Percentiles rank a stretch among this genome's conserved stretches.
These are phyloP conservation scores for Abrus pulchellus DNA, from an alignment of 306 rosid genomes.

Conservation along the genomic window DNA sequence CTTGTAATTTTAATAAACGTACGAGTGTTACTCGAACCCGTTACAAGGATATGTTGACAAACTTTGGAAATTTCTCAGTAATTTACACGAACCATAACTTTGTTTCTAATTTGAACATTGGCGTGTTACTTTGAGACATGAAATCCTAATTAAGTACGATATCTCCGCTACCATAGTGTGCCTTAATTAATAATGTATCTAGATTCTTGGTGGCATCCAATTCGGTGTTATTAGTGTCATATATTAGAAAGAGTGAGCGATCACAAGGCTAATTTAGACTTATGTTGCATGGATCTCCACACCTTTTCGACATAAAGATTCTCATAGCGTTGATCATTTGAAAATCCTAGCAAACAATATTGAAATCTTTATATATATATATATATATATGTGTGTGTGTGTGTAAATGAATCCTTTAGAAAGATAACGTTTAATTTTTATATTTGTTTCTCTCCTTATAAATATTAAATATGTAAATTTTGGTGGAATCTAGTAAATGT, in stretches of 20 bases:
- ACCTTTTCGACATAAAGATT: slow-evolving; percentile 17
- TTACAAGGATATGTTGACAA: neutral
- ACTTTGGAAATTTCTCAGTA: slow-evolving; percentile 8
- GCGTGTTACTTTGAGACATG: slow-evolving; percentile 7
- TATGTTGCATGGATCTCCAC: slow-evolving; percentile 22
- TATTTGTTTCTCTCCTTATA: neutral
- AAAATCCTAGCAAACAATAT: neutral
- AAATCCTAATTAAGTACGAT: neutral
- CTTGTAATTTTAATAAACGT: too few relatives aligned
- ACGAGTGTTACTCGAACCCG: too few relatives aligned
- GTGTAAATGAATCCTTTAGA: neutral
- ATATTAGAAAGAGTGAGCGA: neutral
- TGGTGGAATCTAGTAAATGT: neutral
- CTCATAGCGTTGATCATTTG: slow-evolving; percentile 2
- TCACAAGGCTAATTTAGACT: neutral
- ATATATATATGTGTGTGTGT: too few relatives aligned
- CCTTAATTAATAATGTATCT: neutral
- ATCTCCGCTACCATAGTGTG: neutral
- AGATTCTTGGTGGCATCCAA: neutral
- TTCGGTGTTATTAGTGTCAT: neutral
- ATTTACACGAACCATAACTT: neutral
- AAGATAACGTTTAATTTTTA: too few relatives aligned
- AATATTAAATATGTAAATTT: neutral
- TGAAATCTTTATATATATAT: too few relatives aligned
- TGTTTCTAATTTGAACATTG: slow-evolving; percentile 8